A percentile compares a stretch with the other conserved stretches of the same genome.
Conservation (phyloP, 352 stramenopile genomes). For the Chloridella minuta region DNA sequence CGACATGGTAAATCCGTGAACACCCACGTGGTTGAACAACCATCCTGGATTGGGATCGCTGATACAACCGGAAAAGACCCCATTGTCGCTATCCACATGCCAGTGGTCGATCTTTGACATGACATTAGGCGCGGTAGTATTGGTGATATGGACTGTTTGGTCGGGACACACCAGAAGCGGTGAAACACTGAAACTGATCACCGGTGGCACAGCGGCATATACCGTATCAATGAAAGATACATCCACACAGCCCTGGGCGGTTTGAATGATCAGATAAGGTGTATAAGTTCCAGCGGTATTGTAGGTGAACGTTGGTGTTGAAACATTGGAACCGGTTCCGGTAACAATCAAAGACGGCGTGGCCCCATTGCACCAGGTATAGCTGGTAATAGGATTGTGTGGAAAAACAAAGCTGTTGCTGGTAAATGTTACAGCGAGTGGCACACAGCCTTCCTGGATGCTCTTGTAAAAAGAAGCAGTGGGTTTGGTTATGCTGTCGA, state of each 20-base stretch:
- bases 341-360: not conserved
- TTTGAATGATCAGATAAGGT: not conserved
- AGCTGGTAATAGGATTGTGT: not conserved
- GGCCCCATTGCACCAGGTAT: not conserved
- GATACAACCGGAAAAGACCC: not conserved
- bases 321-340: not conserved
- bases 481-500: not conserved
- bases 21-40: not conserved
- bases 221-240: not conserved
- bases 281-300: not conserved
- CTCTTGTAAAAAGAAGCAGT: not conserved
- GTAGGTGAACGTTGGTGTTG: not conserved
- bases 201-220: not conserved
- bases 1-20: not conserved
- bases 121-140: not conserved
- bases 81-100: not conserved
- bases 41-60: not conserved
- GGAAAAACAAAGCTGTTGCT: slow-evolving; percentile 1
- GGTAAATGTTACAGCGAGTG: not conserved
- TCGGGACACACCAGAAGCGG: not conserved
- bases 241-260: not conserved
- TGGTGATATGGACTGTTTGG: not conserved
- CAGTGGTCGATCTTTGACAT: not conserved
- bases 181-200: not conserved
- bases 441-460: not conserved